Base-by-base conservation (phyloP, 1,284 basidiomycete species). In the Singerocomus rubriflavus region DNA sequence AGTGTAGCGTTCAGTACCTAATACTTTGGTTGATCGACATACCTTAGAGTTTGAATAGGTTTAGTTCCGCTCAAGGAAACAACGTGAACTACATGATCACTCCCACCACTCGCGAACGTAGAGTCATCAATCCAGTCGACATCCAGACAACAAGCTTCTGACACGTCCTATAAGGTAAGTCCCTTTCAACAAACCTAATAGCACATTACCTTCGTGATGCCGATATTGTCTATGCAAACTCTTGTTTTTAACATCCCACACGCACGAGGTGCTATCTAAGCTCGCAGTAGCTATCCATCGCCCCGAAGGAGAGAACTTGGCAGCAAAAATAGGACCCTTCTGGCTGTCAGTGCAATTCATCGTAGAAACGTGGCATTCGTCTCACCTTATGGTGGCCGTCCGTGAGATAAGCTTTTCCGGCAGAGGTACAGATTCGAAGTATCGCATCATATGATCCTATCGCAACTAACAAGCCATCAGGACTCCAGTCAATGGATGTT, bases 101-200 rank as follows among this genome's bases (percentile, higher is more conserved):
- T 84, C 29, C 87, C 86, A 59, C 84, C 87, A 37, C 79, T 86
- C 13, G 81, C 85, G 58, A 91, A 93, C 6, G 77, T 80, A 17
- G 77, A 73, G 17, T 89, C 83, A 50, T 82, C 79, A 31, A 92
- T 60, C 90, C 91, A 93, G 52, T 88, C 88, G 14, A 88, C 78
- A 60, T 93, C 90, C 62, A 92, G 67, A 64, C 88, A 88, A 59
- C 85, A 88, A 63, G 85, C 88, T 56, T 61, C 55, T 55, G 50
- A 57, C 53, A 43, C 44, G 29, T 34, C 26, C 47, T 42, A 44
- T 64, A 50, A 67, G 48, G 12, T 32, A 35, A 39, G 17, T 46
- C 31, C 42, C 21, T 33, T 30, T 6, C 13, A 16, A 10, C 3
- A 27, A 35, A 46, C 14, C 42, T 42, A 53, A 48, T 27, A 34